These are phyloP conservation scores for Jamesozyma spencerorum DNA, from an alignment of 805 yeast genomes.

Conservation along the genomic window DNA sequence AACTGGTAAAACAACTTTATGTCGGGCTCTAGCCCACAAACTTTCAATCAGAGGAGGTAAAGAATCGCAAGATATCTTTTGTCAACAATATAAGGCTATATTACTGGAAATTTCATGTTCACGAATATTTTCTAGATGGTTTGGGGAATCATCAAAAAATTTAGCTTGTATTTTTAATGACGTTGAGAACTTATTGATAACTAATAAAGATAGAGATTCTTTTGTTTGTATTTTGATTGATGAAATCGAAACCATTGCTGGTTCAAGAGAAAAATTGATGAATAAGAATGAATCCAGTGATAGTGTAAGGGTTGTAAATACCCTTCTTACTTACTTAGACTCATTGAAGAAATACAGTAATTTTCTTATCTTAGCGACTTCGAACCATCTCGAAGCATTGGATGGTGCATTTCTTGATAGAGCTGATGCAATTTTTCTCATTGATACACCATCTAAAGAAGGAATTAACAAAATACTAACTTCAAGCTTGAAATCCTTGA, in stretches of 20 bases:
- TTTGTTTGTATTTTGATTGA: conserved; percentile 35
- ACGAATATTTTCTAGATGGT: conserved; percentile 37
- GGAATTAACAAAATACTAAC: conserved; percentile 28
- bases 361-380: conserved; percentile 34
- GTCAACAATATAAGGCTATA: conserved; percentile 17
- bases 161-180: conserved; percentile 31
- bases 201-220: conserved; percentile 8
- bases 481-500: conserved; percentile 23
- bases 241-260: conserved; percentile 39
- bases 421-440: conserved; percentile 31
- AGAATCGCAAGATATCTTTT: conserved; percentile 1
- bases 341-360: conserved; percentile 30
- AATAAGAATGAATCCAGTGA: conserved; percentile 36
- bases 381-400: conserved; percentile 32
- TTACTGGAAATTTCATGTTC: conserved; percentile 38
- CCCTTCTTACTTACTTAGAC: conserved; percentile 36
- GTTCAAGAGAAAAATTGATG: conserved; percentile 31
- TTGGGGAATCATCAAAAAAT: conserved; percentile 39
- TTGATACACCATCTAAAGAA: conserved; percentile 29
- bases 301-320: conserved; percentile 36
- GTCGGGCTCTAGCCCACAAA: conserved; percentile 35
- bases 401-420: conserved; percentile 40
- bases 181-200: conserved; percentile 21
- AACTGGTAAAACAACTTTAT: conserved; percentile 38
- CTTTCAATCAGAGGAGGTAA: conserved; percentile 26